A percentile compares a stretch with the other conserved stretches of the same genome.
Conservation (phyloP, 176 grass and related monocot genomes). For the Zea luxurians region DNA sequence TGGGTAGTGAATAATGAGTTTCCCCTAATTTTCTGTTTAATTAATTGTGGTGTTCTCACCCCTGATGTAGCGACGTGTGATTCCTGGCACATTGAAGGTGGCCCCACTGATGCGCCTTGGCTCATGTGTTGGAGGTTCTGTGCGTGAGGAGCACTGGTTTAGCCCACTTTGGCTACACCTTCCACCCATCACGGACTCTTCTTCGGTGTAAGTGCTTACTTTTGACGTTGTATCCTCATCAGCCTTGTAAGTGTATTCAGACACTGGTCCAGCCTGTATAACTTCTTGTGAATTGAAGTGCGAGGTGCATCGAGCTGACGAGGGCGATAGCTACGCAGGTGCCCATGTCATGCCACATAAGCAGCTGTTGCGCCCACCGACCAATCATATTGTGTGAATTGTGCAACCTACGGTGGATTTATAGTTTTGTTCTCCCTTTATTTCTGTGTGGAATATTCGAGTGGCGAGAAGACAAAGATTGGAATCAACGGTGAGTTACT, state of each 20-base stretch:
- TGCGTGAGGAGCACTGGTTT: slow-evolving; percentile 29
- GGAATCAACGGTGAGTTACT: slow-evolving; percentile 92
- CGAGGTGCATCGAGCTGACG: slow-evolving; percentile 59
- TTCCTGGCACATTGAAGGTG: no score
- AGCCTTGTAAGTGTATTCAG: not conserved
- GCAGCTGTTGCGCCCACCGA: slow-evolving; percentile 28
- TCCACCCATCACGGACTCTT: slow-evolving; percentile 25
- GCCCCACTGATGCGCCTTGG: not conserved
- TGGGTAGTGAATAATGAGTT: no score
- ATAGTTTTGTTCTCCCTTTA: not conserved
- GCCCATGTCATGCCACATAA: slow-evolving; percentile 69
- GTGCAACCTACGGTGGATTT: not conserved
- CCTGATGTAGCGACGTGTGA: no score
- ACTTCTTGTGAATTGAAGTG: slow-evolving; percentile 35
- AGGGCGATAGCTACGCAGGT: slow-evolving; percentile 72
- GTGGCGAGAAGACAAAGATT: slow-evolving; percentile 72
- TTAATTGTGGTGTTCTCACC: no score
- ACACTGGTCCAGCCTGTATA: not conserved
- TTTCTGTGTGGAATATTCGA: slow-evolving; percentile 68
- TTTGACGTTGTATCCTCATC: not conserved
- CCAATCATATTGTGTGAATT: not conserved
- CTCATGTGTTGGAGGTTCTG: slow-evolving; percentile 32
- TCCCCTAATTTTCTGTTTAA: no score
- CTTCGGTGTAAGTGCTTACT: slow-evolving; percentile 36
- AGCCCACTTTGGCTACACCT: slow-evolving; percentile 21